Evolutionary conservation across 768 basidiomycete species (phyloP), one percentile per base, ranked within the genome.

Genomic region (Phylloporus sp.): DNA sequence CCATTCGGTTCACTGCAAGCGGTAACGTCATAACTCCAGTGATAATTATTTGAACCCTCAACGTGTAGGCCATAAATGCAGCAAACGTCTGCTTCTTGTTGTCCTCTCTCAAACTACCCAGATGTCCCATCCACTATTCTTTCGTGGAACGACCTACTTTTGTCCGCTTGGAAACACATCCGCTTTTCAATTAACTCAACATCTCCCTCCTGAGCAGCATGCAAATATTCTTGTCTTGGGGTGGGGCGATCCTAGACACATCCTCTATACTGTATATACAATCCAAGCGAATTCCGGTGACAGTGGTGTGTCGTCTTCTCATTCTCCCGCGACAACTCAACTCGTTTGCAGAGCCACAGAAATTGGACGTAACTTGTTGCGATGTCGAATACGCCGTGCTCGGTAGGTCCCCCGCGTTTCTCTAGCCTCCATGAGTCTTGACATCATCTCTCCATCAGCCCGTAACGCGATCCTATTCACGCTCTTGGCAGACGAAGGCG

Each of bases 121-220:
- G 46, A 61, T 60, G 58, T 61, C 58, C 0, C 58, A 60, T 42
- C 59, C 58, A n/a, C 45, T 60, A 6, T 50, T 60, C 29, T 60
- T 55, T 37, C 59, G 42, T 20, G 58, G 58, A 23, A 9, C 76
- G 4, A 60, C 60, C 3, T 77, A 71, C 48, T 82, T 80, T 64
- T 82, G 81, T 58, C 74, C 80, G 3, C 64, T 80, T 13, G 81
- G 82, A 27, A 81, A 81, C 55, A 81, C 81, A 1, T 69, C 78
- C 5, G 73, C 82, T 5, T 62, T 75, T 5, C 74, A 66, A 36
- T 62, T 82, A 13, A 74, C 75, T 4, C 64, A 74, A 43, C 67
- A 72, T 32, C 57, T 82, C 6, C 60, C 75, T 46, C 72, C 73
- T 1, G 78, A 78, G 49, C 59, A 70, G 42, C 42, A 61, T n/a